These are phyloP conservation scores for Cucurbita argyrosperma DNA, from an alignment of 306 rosid genomes.

Conservation along the genomic window DNA sequence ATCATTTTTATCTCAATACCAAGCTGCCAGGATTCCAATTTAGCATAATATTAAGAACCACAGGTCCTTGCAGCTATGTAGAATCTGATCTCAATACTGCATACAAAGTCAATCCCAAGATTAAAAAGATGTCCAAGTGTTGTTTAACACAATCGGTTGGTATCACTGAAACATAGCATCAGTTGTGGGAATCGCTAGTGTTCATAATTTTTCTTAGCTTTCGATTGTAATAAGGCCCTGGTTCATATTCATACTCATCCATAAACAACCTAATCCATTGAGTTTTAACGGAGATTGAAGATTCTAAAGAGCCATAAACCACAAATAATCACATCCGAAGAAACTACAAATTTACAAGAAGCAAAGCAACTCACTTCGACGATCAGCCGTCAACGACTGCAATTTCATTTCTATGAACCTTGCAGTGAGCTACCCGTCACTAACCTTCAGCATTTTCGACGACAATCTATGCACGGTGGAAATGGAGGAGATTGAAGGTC, in stretches of 20 bases:
- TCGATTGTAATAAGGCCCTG: neutral
- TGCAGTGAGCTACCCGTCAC: constrained; percentile 51
- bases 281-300: neutral
- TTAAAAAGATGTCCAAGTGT: neutral
- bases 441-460: constrained; percentile 42
- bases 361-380: constrained; percentile 2
- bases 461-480: constrained; percentile 16
- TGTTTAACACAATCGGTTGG: neutral
- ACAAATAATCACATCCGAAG: neutral
- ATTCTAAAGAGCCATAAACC: neutral
- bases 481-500: neutral
- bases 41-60: neutral
- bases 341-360: constrained; percentile 1
- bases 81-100: neutral
- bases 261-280: neutral
- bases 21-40: neutral
- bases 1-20: neutral
- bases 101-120: neutral
- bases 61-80: neutral
- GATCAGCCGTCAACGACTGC: constrained; percentile 12
- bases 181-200: neutral
- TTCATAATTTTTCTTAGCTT: neutral
- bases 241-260: neutral
- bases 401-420: constrained; percentile 36
- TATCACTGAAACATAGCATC: neutral